Base-by-base conservation (phyloP, 192 early-diverging fungal species). In the Radiomyces spectabilis region DNA sequence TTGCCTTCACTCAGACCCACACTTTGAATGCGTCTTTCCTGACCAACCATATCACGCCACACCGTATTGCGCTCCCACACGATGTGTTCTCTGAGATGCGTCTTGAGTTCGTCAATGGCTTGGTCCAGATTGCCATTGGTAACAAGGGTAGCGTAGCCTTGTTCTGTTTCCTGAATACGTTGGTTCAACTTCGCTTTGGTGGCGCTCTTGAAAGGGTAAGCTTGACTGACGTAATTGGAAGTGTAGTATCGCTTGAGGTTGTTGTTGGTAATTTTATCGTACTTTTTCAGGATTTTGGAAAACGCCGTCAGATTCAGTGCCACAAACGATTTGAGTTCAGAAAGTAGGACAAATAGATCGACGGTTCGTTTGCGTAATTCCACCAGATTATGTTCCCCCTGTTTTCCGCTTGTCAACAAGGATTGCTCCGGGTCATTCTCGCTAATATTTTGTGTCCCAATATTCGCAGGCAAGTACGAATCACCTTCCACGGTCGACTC, bases 1-100 rank as follows among this genome's bases (percentile, higher is more conserved):
- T 66, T 71, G 5, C 32, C 27, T 10, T 53, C 41, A 27, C 53
- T 45, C 7, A 89, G 76, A n/a, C 78, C 83, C 6, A 88, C 83
- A 4, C 83, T 85, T 21, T 82, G 74, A n/a, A 77, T 76, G 75
- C 78, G 86, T 16, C 92, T 78, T 66, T 93, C 91, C 58, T 82
- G 82, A 31, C 86, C 86, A 62, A 98, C 87, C 91, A 98, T 93
- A 64, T 98, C 95, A 55, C 91, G 77, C 95, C 95, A 98, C 21
- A 98, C 84, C 0, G 95, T 98, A 71, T 95, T 98, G 61, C 95
- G 84, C 69, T 98, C 92, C 87, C 88, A 95, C 3, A 92, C 89
- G 59, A 98, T 85, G 35, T 88, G 85, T 63, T 95, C 92, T 47
- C 93, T 80, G 62, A 95, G 71, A 65, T 89, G 81, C 19, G 75